Conservation (phyloP, 129 eudicot species). For the Helichrysum umbraculigerum region DNA sequence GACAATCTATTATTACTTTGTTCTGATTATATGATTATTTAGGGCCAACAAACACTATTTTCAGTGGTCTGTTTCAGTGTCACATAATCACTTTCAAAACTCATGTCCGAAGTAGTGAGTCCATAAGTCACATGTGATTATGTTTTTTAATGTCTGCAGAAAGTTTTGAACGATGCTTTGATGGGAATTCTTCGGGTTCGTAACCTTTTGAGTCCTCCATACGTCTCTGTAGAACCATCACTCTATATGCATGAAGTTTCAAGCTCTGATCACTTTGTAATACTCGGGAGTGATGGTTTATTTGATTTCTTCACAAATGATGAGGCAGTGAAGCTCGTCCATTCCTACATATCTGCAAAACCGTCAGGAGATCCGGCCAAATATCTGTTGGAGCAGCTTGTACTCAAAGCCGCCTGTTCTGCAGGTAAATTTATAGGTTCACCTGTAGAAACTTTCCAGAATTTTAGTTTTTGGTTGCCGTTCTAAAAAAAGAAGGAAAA, state of each 20-base stretch:
- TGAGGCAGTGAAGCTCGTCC: conserved; percentile 73
- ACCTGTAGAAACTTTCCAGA: not conserved
- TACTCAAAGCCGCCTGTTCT: conserved; percentile 84
- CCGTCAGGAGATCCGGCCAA: conserved; percentile 95
- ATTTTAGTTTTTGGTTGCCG: not conserved
- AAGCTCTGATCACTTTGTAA: conserved; percentile 73
- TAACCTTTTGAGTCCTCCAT: conserved; percentile 89
- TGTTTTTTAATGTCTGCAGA: conserved; percentile 47
- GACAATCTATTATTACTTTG: not conserved
- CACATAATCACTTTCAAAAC: not conserved
- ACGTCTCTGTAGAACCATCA: conserved; percentile 71
- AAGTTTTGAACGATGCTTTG: conserved; percentile 85
- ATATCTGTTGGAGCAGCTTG: conserved; percentile 78
- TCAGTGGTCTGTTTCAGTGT: not conserved
- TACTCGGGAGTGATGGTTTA: conserved; percentile 92
- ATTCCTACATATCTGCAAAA: conserved; percentile 54
- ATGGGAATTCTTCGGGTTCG: conserved; percentile 98
- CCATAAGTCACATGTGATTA: not conserved
- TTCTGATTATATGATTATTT: not conserved
- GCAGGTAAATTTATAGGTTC: conserved; percentile 57
- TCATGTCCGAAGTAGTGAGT: not conserved
- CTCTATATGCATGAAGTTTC: conserved; percentile 66
- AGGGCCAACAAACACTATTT: not conserved
- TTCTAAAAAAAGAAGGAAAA: not conserved
- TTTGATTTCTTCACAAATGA: conserved; percentile 95